Percentiles rank a stretch among this genome's conserved stretches.
These are phyloP conservation scores for Trametes versicolor DNA, from an alignment of 1,284 basidiomycete genomes.

Conservation along the genomic window DNA sequence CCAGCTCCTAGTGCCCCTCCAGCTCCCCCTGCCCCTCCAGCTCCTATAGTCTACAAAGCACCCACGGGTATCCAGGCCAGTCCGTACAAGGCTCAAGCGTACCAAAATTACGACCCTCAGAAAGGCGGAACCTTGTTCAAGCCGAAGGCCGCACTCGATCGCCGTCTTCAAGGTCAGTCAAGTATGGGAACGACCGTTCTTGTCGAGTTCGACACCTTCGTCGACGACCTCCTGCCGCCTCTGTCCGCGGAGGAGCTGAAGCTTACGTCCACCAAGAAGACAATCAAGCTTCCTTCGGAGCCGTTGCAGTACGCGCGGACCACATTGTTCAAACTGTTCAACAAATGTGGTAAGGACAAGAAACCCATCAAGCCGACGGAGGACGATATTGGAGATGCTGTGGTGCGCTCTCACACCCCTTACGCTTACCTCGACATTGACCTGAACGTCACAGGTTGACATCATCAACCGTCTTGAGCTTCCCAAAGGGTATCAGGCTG, in stretches of 20 bases:
- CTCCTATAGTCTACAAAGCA: no score
- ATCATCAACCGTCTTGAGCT: slow-evolving; percentile 1
- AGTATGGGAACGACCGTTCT: slow-evolving; percentile 2
- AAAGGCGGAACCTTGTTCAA: not conserved
- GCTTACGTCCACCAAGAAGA: no score
- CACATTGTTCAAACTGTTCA: not conserved
- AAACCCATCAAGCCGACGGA: not conserved
- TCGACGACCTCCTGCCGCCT: not conserved
- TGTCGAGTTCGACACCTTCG: slow-evolving; percentile 3
- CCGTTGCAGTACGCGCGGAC: not conserved
- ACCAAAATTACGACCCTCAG: not conserved
- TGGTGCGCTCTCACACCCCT: not conserved
- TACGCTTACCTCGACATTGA: not conserved
- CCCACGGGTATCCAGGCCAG: not conserved
- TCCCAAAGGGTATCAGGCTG: not conserved
- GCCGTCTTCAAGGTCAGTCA: not conserved
- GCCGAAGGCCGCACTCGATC: not conserved
- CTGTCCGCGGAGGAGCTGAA: not conserved
- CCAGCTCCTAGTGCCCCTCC: no score
- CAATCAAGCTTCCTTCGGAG: not conserved
- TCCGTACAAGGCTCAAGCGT: not conserved
- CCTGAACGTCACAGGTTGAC: not conserved
- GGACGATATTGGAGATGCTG: not conserved
- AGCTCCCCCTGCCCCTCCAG: no score
- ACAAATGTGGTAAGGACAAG: not conserved